Conservation (phyloP, 345 rosid genomes). For the Orychophragmus violaceus region DNA sequence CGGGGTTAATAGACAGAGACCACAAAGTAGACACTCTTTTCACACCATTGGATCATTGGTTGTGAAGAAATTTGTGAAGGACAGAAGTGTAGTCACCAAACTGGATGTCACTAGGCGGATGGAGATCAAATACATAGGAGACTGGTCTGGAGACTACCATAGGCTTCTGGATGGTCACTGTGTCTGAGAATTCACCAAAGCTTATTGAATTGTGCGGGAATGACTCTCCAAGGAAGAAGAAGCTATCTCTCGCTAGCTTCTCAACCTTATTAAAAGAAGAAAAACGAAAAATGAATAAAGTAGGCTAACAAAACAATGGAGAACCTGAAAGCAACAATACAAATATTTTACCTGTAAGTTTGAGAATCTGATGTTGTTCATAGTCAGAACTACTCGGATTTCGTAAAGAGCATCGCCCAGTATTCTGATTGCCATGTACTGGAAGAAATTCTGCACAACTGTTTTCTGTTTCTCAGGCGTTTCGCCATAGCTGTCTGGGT, state of each 20-base stretch:
- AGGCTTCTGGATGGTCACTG: conserved; percentile 36
- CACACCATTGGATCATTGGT: neutral
- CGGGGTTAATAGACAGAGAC: neutral
- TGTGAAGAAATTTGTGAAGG: conserved; percentile 33
- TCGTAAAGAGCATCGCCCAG: conserved; percentile 48
- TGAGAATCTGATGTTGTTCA: conserved; percentile 75
- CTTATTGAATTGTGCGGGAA: conserved; percentile 57
- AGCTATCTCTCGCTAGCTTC: conserved; percentile 65
- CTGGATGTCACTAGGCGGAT: conserved; percentile 53
- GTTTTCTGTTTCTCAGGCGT: conserved; percentile 46
- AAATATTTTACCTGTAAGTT: conserved; percentile 52
- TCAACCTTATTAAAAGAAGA: conserved; percentile 46
- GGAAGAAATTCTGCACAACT: conserved; percentile 57
- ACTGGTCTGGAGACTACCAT: conserved; percentile 53
- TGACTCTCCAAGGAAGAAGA: conserved; percentile 73
- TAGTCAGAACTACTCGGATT: conserved; percentile 50
- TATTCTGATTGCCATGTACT: conserved; percentile 63
- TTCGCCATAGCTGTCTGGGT: conserved; percentile 41
- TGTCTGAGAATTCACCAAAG: conserved; percentile 53
- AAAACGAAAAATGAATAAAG: neutral
- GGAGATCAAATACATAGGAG: conserved; percentile 63
- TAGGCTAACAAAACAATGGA: neutral
- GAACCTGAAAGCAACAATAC: neutral
- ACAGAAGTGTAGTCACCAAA: conserved; percentile 41
- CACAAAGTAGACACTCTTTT: neutral